Percentiles rank a stretch among this genome's conserved stretches.
phyloP scores from a whole-genome alignment of 192 early-diverging fungal species.

The Obelidium mucronatum region DNA sequence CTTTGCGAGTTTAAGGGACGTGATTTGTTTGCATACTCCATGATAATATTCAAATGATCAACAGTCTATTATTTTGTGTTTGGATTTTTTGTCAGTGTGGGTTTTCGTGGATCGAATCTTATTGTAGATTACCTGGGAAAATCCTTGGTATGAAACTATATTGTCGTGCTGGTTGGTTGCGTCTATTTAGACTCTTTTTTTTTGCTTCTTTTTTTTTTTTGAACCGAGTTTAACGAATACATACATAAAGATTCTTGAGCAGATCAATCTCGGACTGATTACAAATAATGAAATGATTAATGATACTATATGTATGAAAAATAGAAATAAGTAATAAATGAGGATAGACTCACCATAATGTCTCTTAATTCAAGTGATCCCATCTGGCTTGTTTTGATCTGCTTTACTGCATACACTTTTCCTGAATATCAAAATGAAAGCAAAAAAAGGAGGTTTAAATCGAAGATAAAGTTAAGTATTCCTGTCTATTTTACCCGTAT shows the following conservation, averaged over 20 bases:
- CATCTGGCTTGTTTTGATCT: conserved; percentile 49
- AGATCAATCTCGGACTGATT: conserved; percentile 57
- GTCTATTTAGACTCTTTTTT: too few species aligned
- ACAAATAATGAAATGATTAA: too few species aligned
- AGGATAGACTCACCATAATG: conserved; percentile 53
- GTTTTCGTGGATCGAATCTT: background rate
- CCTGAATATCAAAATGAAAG: conserved; percentile 28
- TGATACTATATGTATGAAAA: too few species aligned
- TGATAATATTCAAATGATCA: conserved; percentile 53
- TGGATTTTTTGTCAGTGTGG: background rate
- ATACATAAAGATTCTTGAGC: conserved; percentile 56
- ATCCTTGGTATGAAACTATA: conserved; percentile 59
- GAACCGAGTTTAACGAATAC: background rate
- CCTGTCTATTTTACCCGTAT: conserved; percentile 21
- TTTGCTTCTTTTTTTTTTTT: too few species aligned
- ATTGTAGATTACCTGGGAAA: conserved; percentile 36
- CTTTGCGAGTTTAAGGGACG: background rate
- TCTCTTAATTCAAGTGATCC: conserved; percentile 37
- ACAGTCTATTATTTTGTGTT: conserved; percentile 24
- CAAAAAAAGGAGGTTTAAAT: too few species aligned
- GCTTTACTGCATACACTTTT: conserved; percentile 57
- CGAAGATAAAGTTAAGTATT: too few species aligned
- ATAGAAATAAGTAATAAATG: too few species aligned
- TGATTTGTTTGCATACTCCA: conserved; percentile 55
- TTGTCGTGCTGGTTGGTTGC: conserved; percentile 54